phyloP scores from a whole-genome alignment of 2,329 filamentous ascomycete genomes.

The Talaromyces funiculosus region DNA sequence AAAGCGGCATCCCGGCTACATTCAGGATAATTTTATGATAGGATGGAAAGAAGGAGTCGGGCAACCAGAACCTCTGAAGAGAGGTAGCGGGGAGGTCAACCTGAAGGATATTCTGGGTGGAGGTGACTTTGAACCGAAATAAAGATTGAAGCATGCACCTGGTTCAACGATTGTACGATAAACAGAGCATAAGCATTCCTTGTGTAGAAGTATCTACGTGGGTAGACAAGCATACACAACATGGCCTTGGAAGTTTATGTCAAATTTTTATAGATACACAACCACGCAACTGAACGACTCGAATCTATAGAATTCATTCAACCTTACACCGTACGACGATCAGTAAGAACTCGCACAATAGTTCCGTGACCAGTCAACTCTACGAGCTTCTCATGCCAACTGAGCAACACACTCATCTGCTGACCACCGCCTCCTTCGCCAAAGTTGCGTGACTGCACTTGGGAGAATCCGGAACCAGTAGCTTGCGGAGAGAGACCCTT shows the following conservation, averaged over 20 bases:
- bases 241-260: neutral
- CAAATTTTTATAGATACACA: conserved; percentile 5
- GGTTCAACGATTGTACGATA: neutral
- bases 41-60: conserved; percentile 84
- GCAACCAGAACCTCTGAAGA: conserved; percentile 71
- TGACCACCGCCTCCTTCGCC: conserved; percentile 68
- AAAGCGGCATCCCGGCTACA: conserved; percentile 71
- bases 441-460: conserved; percentile 57
- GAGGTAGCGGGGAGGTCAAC: conserved; percentile 81
- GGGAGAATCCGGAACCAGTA: conserved; percentile 83
- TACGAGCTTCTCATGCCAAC: conserved; percentile 98
- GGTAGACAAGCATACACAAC: neutral
- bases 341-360: conserved; percentile 92
- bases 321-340: conserved; percentile 76
- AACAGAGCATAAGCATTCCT: neutral
- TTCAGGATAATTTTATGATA: conserved; percentile 97
- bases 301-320: conserved; percentile 5
- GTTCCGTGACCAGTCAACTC: conserved; percentile 89
- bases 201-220: too few species aligned
- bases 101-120: conserved; percentile 72
- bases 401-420: conserved; percentile 92
- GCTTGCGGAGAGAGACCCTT: conserved; percentile 63
- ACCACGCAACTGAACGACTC: conserved; percentile 3
- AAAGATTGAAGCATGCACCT: neutral
- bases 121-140: conserved; percentile 30